Base-by-base conservation (phyloP, 2,329 filamentous ascomycete species). In the Periglandula ipomoeae region DNA sequence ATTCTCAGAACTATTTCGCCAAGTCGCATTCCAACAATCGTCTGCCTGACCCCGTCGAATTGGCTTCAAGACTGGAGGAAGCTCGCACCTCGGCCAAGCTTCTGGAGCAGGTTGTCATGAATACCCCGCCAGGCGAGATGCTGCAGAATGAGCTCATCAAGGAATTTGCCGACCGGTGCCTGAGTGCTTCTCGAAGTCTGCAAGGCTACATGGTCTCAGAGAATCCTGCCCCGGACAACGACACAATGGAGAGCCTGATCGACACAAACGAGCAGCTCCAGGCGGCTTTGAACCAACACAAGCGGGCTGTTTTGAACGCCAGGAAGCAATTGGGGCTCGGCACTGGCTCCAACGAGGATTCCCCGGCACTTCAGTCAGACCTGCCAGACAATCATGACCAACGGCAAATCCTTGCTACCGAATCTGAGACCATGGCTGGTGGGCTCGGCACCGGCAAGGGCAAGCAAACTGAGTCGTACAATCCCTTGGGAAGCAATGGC, bases 231-330 rank as follows among this genome's bases (percentile, higher is more conserved):
- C 90, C 91, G 0, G 93, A 97, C 65, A 91, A 95, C 59, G 85
- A 95, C 56, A 97, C 91, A 1, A 89, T 97, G 78, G 82, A 93
- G 62, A 90, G 82, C 13, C 72, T 98, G 53, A 95, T 98, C 60
- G 89, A 96, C 65, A 93, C 89, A 13, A 95, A 95, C 63, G 93
- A 97, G 66, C 86, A 91, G 62, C 74, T 98, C 26, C 87, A 88
- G 52, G 80, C 87, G 40, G 84, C 90, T 0, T 74, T 91, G 37
- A 93, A 82, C 54, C 83, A 89, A 61, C 88, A 96, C 65, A 88
- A 95, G 65, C 82, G 89, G 48, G 85, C 89, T 9, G 71, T 94
- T 37, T 68, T 84, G n/a, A 75, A 74, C 50, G 79, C 81, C 3
- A 70, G 76, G 52, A 83, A 82, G 59, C 69, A 74, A 34, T 64